Conservation (phyloP, 495 filamentous ascomycete genomes). For the Trichodelitschia bisporula region DNA sequence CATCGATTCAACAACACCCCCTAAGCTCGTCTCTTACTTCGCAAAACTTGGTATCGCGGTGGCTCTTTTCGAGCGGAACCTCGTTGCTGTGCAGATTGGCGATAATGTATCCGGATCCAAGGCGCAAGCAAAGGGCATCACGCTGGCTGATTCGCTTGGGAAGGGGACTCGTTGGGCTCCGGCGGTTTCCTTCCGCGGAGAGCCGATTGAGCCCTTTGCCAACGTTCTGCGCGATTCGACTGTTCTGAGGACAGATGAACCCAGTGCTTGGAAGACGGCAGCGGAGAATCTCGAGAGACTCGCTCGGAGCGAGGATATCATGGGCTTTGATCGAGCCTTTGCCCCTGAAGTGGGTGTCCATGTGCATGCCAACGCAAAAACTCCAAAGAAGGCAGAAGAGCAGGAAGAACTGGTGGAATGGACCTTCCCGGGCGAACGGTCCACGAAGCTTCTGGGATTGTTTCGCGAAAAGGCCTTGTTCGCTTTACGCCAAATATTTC, state of each 20-base stretch:
- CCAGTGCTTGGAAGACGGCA: constrained; percentile 6
- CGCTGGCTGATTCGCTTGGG: constrained; percentile 13
- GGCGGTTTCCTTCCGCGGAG: constrained; percentile 29
- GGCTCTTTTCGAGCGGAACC: constrained; percentile 8
- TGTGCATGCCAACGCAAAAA: not conserved
- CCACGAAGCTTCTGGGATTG: too few species aligned
- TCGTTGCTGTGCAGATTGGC: constrained; percentile 12
- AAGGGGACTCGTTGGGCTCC: constrained; percentile 6
- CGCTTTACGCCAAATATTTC: constrained; percentile 29
- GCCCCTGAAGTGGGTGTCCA: constrained; percentile 9
- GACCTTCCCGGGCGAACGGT: too few species aligned
- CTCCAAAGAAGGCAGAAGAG: not conserved
- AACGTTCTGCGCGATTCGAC: constrained; percentile 17
- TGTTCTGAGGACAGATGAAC: too few species aligned
- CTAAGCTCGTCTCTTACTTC: constrained; percentile 7
- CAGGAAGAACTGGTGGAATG: not conserved
- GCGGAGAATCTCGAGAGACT: constrained; percentile 19
- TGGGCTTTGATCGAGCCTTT: constrained; percentile 28
- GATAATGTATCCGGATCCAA: constrained; percentile 5
- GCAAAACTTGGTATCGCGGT: constrained; percentile 11
- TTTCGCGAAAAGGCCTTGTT: constrained; percentile 21
- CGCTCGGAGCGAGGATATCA: constrained; percentile 19
- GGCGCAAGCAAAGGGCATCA: constrained; percentile 2
- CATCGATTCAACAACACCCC: too few species aligned
- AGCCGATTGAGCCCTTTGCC: too few species aligned